Evolutionary conservation across 257 asterid genomes (phyloP).

Genomic region (Scutellaria galericulata): DNA sequence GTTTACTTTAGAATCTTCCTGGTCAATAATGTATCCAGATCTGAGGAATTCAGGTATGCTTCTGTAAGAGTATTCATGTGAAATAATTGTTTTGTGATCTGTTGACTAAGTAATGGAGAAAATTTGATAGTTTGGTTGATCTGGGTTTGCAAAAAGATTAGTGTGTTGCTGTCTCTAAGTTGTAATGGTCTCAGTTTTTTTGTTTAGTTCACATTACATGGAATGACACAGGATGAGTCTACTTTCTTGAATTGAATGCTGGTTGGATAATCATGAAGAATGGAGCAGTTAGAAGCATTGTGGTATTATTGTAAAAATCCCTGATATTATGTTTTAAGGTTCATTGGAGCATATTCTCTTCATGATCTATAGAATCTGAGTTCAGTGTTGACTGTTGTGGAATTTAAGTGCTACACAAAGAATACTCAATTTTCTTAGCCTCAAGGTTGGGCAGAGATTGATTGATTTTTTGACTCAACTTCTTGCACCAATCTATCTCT

Average conservation of each 20-base stretch:
- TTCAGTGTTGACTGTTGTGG: neutral
- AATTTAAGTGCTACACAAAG: neutral
- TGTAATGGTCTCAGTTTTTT: too few relatives aligned
- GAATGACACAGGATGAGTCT: neutral
- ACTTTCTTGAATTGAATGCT: neutral
- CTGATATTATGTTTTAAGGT: neutral
- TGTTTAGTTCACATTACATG: too few relatives aligned
- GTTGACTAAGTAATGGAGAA: neutral
- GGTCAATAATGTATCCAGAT: neutral
- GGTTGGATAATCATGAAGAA: neutral
- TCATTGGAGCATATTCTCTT: neutral
- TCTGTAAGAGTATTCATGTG: constrained; percentile 4
- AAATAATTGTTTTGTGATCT: neutral
- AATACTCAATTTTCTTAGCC: neutral
- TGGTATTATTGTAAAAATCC: neutral
- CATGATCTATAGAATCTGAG: neutral
- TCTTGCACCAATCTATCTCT: neutral
- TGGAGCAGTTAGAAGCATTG: neutral
- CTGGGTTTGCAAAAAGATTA: too few relatives aligned
- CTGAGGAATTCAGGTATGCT: neutral
- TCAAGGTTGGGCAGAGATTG: neutral
- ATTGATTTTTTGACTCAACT: neutral
- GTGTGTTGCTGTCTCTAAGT: too few relatives aligned
- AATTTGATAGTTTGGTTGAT: too few relatives aligned
- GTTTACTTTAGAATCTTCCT: too few relatives aligned